These are phyloP conservation scores for Raphidocelis subcapitata DNA, from an alignment of 139 green algal genomes.

Conservation along the genomic window DNA sequence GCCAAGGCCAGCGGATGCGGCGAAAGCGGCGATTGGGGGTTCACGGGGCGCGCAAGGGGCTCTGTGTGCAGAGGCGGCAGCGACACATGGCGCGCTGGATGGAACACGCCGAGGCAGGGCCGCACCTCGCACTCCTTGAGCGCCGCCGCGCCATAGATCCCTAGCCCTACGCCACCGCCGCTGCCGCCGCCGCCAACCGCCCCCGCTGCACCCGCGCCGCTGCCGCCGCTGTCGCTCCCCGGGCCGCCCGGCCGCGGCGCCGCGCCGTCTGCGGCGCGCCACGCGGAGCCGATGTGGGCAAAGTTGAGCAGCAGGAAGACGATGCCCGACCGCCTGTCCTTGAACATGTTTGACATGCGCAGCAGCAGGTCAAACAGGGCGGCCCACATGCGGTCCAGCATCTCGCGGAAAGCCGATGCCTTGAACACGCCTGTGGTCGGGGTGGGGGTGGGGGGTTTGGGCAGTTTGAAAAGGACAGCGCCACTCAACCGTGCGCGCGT, in stretches of 20 bases:
- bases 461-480: background rate
- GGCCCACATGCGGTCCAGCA: conserved; percentile 56
- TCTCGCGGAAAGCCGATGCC: conserved; percentile 49
- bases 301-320: conserved; percentile 96
- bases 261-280: conserved; percentile 32
- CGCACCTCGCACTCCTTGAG: conserved; percentile 83
- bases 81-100: too few relatives aligned
- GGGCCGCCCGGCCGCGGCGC: background rate
- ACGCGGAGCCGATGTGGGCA: conserved; percentile 67
- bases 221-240: conserved; percentile 5
- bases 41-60: too few relatives aligned
- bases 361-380: conserved; percentile 60
- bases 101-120: too few relatives aligned
- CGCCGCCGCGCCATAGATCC: conserved; percentile 48
- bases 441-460: background rate
- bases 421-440: conserved; percentile 51
- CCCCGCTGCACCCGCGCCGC: background rate
- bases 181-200: background rate
- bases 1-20: too few relatives aligned
- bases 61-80: too few relatives aligned
- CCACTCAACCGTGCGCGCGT: too few relatives aligned
- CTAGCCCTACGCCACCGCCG: conserved; percentile 42
- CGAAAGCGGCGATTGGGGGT: background rate
- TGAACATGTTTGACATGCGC: conserved; percentile 62
- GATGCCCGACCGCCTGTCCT: conserved; percentile 60